These are phyloP conservation scores for Mortierella claussenii DNA, from an alignment of 192 early-diverging fungal species.

Conservation along the genomic window DNA sequence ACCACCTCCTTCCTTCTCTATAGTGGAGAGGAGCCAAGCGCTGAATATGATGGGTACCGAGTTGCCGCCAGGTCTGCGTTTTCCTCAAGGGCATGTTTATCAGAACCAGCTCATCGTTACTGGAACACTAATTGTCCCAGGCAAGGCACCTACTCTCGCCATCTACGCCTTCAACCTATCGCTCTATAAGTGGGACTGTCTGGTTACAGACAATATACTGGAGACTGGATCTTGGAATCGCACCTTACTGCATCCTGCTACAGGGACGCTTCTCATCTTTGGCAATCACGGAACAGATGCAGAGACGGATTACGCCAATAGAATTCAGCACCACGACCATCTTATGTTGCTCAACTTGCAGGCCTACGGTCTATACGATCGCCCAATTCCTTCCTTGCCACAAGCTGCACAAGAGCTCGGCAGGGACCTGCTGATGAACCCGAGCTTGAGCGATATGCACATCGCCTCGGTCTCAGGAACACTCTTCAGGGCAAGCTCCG, in stretches of 20 bases:
- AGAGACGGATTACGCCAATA: constrained; percentile 31
- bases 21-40: constrained; percentile 24
- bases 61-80: constrained; percentile 38
- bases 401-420: constrained; percentile 39
- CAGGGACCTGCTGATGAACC: constrained; percentile 16
- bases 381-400: constrained; percentile 28
- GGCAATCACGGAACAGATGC: constrained; percentile 24
- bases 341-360: constrained; percentile 49
- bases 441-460: constrained; percentile 38
- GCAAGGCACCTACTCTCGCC: constrained; percentile 33
- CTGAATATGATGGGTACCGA: constrained; percentile 12
- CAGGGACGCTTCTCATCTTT: constrained; percentile 44
- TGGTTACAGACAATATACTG: constrained; percentile 25
- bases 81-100: constrained; percentile 48
- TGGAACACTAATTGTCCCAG: constrained; percentile 34
- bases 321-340: constrained; percentile 41
- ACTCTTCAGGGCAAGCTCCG: constrained; percentile 41
- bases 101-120: constrained; percentile 49
- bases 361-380: constrained; percentile 46
- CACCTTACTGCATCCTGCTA: constrained; percentile 38
- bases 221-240: constrained; percentile 44
- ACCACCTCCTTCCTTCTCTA: constrained; percentile 18
- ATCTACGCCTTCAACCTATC: constrained; percentile 34
- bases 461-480: constrained; percentile 28
- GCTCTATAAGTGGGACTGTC: constrained; percentile 21